phyloP scores from a whole-genome alignment of 2,329 filamentous ascomycete species.

The Hypoxylon sp. region DNA sequence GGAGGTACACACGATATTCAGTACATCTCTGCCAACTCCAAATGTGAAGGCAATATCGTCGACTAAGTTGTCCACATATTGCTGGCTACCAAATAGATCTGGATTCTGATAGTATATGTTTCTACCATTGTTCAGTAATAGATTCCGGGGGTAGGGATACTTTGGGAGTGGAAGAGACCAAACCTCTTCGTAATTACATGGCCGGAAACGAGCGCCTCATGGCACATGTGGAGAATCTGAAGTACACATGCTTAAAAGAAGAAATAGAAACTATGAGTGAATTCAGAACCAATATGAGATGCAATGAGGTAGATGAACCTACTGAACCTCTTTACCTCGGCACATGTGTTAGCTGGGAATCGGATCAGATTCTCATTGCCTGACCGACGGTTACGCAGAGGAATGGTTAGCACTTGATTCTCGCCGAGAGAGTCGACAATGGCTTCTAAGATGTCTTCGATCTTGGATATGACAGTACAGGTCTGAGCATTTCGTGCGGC shows the following conservation, averaged over 20 bases:
- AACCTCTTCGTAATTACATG: slow-evolving; percentile 74
- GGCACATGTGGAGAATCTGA: slow-evolving; percentile 71
- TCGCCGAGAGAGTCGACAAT: slow-evolving; percentile 66
- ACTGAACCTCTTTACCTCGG: slow-evolving; percentile 52
- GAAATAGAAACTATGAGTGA: slow-evolving; percentile 5
- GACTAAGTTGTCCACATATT: slow-evolving; percentile 78
- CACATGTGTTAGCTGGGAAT: slow-evolving; percentile 46
- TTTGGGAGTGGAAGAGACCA: slow-evolving; percentile 24
- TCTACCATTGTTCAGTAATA: slow-evolving; percentile 60
- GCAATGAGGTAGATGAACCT: slow-evolving; percentile 35
- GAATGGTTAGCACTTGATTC: slow-evolving; percentile 63
- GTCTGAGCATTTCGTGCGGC: slow-evolving; percentile 30
- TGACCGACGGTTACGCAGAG: slow-evolving; percentile 59
- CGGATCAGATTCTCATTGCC: slow-evolving; percentile 44
- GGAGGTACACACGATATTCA: slow-evolving; percentile 78
- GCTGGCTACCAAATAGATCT: slow-evolving; percentile 78
- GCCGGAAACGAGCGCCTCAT: slow-evolving; percentile 70
- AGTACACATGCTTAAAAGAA: slow-evolving; percentile 66
- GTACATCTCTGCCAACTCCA: slow-evolving; percentile 71
- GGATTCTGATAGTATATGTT: slow-evolving; percentile 86
- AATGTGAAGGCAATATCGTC: slow-evolving; percentile 82
- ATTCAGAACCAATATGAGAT: slow-evolving; percentile 18
- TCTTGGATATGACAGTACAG: slow-evolving; percentile 62
- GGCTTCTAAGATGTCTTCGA: slow-evolving; percentile 69
- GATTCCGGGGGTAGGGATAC: neutral